Base-by-base conservation (phyloP, 768 basidiomycete genomes). In the Crucibulum laeve region DNA sequence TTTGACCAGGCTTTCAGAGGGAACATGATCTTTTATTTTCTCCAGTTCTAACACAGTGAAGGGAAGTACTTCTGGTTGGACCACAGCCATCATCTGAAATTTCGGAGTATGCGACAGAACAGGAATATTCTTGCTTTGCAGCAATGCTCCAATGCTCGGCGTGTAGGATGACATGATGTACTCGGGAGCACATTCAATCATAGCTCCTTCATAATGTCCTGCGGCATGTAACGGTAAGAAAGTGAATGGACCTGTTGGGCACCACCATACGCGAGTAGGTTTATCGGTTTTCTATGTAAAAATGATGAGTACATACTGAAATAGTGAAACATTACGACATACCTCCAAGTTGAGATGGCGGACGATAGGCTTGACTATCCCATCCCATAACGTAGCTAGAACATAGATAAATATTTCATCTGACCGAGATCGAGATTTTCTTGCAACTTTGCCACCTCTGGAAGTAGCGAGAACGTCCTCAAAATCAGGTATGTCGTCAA, bases 151-250 rank as follows among this genome's bases (percentile, higher is more conserved):
- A 10, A n/a, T n/a, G n/a, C 40, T 48, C 38, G 43, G 39, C 19
- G 45, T 53, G 42, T 60, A 59, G 11, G 60, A 60, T n/a, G 55
- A 63, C 17, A 58, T 42, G 15, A 53, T 43, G 44, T 48, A 54
- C 26, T 61, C 53, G 4, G 50, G 50, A 11, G 50, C 45, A 32
- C 47, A 13, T 42, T 46, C 22, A 28, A 24, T 21, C 8, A 8
- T 8, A 8, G 8, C 8, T n/a, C 43, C 36, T 40, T n/a, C 34
- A 25, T 68, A 70, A 3, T 54, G 53, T 3, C 63, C 59, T 28
- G 71, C 70, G 1, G 68, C 69, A 19, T 72, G 71, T 7, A 73
- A 52, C 2, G 70, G 70, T 37, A 72, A 46, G 18, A 62, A 61
- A 3, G 64, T 22, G 47, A 72, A 63, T 10, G 33, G 46, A 2